phyloP scores from a whole-genome alignment of 2,329 filamentous ascomycete genomes.

The Emmonsiellopsis sp. region DNA sequence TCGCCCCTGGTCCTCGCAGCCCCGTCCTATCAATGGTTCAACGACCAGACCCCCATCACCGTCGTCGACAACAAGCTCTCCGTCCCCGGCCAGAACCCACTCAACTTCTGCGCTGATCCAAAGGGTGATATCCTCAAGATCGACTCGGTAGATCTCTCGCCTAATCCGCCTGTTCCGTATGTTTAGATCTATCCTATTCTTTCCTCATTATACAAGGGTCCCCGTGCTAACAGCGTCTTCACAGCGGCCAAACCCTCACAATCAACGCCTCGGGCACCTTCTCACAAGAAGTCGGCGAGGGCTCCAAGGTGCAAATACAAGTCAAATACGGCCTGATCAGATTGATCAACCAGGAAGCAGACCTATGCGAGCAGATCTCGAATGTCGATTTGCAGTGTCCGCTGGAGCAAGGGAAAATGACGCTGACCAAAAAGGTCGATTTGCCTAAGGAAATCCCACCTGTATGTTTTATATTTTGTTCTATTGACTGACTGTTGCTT shows the following conservation, averaged over 20 bases:
- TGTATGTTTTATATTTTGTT: conserved; percentile 44
- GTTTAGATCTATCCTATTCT: conserved; percentile 27
- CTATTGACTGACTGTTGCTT: conserved; percentile 3
- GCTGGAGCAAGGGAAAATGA: conserved; percentile 66
- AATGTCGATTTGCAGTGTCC: conserved; percentile 88
- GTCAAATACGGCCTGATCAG: conserved; percentile 95
- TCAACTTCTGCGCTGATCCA: conserved; percentile 68
- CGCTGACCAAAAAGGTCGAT: conserved; percentile 70
- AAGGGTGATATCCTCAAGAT: conserved; percentile 64
- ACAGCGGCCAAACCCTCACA: conserved; percentile 64
- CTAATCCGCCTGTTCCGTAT: conserved; percentile 83
- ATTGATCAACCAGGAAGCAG: conserved; percentile 68
- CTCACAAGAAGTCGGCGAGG: conserved; percentile 60
- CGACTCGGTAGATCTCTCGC: conserved; percentile 66
- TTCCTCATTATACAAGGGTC: background rate
- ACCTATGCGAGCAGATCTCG: conserved; percentile 80
- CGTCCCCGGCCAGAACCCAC: conserved; percentile 77
- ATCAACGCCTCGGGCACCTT: conserved; percentile 76
- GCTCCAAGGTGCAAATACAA: conserved; percentile 69
- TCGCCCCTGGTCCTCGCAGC: conserved; percentile 38
- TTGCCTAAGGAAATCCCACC: conserved; percentile 81
- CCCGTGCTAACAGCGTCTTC: background rate
- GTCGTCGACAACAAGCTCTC: conserved; percentile 47
- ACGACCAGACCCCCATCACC: conserved; percentile 42
- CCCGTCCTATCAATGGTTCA: conserved; percentile 37